Conservation (phyloP, 208 protist genomes). For the Novymonas esmeraldas region DNA sequence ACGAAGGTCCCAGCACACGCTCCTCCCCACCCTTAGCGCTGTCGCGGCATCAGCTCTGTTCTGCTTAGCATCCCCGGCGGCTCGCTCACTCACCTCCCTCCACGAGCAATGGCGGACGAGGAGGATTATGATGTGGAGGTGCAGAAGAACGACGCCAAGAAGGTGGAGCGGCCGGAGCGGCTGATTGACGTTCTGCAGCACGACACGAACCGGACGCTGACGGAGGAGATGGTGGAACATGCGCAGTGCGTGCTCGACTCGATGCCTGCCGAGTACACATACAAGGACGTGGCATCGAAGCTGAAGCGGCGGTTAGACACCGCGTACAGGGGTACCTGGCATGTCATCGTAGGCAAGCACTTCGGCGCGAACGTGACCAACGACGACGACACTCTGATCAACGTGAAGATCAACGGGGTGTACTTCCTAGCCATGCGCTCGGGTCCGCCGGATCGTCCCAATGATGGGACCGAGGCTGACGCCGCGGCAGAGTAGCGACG, state of each 20-base stretch:
- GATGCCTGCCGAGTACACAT: slow-evolving; percentile 41
- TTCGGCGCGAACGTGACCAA: slow-evolving; percentile 90
- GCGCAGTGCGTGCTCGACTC: slow-evolving; percentile 59
- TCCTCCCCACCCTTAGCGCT: no score
- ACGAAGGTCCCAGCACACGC: no score
- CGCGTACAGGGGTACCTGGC: slow-evolving; percentile 75
- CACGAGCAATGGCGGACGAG: slow-evolving; percentile 53
- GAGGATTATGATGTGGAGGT: slow-evolving; percentile 53
- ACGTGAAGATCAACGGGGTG: slow-evolving; percentile 82
- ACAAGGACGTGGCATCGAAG: slow-evolving; percentile 75
- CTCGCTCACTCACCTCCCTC: neutral
- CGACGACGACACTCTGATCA: slow-evolving; percentile 80
- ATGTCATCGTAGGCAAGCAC: slow-evolving; percentile 82
- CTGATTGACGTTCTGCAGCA: slow-evolving; percentile 50
- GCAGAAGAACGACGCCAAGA: slow-evolving; percentile 27
- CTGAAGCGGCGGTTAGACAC: slow-evolving; percentile 78
- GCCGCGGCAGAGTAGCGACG: neutral
- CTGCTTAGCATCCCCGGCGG: no score
- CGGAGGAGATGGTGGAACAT: slow-evolving; percentile 73
- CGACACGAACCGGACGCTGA: slow-evolving; percentile 59
- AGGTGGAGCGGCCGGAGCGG: slow-evolving; percentile 35
- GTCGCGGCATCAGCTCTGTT: no score
- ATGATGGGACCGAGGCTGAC: slow-evolving; percentile 2
- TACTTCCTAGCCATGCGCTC: slow-evolving; percentile 78
- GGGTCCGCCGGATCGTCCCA: slow-evolving; percentile 76